Conservation (phyloP, 768 basidiomycete genomes). For the Clavulina sp. region DNA sequence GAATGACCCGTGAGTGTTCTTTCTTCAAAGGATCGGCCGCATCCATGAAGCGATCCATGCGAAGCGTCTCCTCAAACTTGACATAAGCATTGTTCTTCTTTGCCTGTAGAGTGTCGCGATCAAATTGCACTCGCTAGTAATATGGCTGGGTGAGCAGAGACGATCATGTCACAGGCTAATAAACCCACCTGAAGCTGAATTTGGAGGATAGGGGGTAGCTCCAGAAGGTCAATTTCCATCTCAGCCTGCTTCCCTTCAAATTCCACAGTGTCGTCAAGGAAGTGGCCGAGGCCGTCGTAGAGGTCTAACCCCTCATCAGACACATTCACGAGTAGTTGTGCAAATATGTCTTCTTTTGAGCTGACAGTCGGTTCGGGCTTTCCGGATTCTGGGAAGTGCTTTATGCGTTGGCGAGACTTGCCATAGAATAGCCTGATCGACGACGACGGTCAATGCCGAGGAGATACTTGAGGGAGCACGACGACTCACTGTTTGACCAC, state of each 20-base stretch:
- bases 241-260: slow-evolving; percentile 72
- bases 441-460: not conserved
- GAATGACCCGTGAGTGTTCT: slow-evolving; percentile 48
- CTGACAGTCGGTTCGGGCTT: slow-evolving; percentile 41
- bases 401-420: slow-evolving; percentile 51
- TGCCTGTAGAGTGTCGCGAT: slow-evolving; percentile 74
- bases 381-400: slow-evolving; percentile 18
- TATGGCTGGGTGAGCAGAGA: slow-evolving; percentile 5
- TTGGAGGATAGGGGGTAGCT: slow-evolving; percentile 79
- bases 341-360: slow-evolving; percentile 84
- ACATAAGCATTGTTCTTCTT: slow-evolving; percentile 96
- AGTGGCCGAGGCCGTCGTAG: slow-evolving; percentile 82
- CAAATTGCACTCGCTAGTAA: slow-evolving; percentile 76
- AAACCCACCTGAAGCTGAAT: slow-evolving; percentile 77
- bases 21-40: slow-evolving; percentile 55
- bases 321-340: slow-evolving; percentile 87
- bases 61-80: slow-evolving; percentile 70
- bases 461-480: not conserved
- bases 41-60: slow-evolving; percentile 84
- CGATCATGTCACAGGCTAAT: not conserved
- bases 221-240: slow-evolving; percentile 74
- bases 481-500: slow-evolving; percentile 12
- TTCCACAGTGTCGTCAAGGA: slow-evolving; percentile 80
- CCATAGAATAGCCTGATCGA: slow-evolving; percentile 65
- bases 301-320: slow-evolving; percentile 77